Percentiles rank a stretch among this genome's conserved stretches.
These are phyloP conservation scores for Vicia villosa DNA, from an alignment of 306 rosid genomes.

Conservation along the genomic window DNA sequence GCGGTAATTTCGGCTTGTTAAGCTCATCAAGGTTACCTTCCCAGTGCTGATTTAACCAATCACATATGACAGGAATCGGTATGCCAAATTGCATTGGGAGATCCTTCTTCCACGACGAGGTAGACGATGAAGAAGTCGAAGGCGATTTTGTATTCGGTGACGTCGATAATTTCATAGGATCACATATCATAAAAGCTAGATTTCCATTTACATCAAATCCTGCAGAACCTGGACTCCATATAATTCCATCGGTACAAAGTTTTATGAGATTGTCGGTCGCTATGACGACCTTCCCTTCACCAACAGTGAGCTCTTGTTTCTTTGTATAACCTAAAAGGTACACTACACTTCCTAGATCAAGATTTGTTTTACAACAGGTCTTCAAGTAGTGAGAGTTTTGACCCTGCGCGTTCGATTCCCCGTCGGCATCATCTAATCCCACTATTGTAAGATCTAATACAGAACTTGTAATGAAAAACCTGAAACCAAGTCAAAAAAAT, in stretches of 20 bases:
- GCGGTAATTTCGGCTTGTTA: slow-evolving; percentile 88
- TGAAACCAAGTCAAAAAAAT: slow-evolving; percentile 48
- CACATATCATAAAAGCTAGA: slow-evolving; percentile 96
- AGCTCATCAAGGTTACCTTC: slow-evolving; percentile 97
- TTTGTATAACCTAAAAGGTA: slow-evolving; percentile 84
- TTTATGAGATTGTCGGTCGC: slow-evolving; percentile 97
- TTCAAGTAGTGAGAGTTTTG: slow-evolving; percentile 73
- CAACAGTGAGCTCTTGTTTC: slow-evolving; percentile 72
- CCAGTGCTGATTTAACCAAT: slow-evolving; percentile 99
- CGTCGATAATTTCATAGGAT: slow-evolving; percentile 97
- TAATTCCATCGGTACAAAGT: slow-evolving; percentile 79
- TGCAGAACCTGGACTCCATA: slow-evolving; percentile 92
- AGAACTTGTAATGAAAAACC: slow-evolving; percentile 95
- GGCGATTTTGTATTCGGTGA: slow-evolving; percentile 89
- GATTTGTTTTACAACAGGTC: slow-evolving; percentile 77
- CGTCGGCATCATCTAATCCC: slow-evolving; percentile 83
- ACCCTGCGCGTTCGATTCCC: slow-evolving; percentile 76
- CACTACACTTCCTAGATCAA: slow-evolving; percentile 85
- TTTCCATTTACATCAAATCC: slow-evolving; percentile 92
- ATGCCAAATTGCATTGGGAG: slow-evolving; percentile 89
- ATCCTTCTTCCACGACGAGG: slow-evolving; percentile 87
- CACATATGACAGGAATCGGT: slow-evolving; percentile 86
- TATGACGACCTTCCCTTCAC: slow-evolving; percentile 93
- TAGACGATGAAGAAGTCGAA: slow-evolving; percentile 74
- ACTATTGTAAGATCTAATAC: slow-evolving; percentile 96